Evolutionary conservation across 192 early-diverging fungal species (phyloP).

Genomic region (Chytriomyces confervae): DNA sequence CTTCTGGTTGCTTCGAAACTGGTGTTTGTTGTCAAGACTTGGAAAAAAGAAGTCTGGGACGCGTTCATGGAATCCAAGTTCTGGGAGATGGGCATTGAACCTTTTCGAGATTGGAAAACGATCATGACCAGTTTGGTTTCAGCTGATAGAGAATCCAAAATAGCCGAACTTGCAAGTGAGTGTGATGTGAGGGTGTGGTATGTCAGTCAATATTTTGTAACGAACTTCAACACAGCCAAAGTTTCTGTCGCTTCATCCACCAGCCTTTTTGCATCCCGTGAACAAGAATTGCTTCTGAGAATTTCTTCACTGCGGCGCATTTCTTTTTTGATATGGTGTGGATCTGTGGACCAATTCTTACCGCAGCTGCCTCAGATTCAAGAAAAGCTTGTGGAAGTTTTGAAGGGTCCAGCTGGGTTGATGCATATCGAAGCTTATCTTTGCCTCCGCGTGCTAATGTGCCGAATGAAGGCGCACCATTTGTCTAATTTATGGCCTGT

Average conservation of each 20-base stretch:
- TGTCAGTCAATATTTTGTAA: not conserved
- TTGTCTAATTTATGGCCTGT: slow-evolving; percentile 92
- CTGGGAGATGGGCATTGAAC: slow-evolving; percentile 65
- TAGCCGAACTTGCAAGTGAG: slow-evolving; percentile 71
- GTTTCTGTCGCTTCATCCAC: slow-evolving; percentile 74
- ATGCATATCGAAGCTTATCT: slow-evolving; percentile 86
- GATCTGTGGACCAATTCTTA: slow-evolving; percentile 76
- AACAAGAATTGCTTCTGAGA: slow-evolving; percentile 75
- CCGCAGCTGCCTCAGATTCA: slow-evolving; percentile 79
- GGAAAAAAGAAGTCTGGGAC: slow-evolving; percentile 80
- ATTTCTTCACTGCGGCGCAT: slow-evolving; percentile 75
- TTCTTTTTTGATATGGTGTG: slow-evolving; percentile 80
- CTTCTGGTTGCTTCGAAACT: slow-evolving; percentile 67
- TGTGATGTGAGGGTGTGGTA: not conserved
- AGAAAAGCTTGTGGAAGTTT: slow-evolving; percentile 86
- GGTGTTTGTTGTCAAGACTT: slow-evolving; percentile 65
- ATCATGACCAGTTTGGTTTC: slow-evolving; percentile 74
- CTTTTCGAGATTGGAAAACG: slow-evolving; percentile 66
- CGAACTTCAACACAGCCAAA: slow-evolving; percentile 38
- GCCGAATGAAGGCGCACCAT: slow-evolving; percentile 79
- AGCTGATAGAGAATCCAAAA: slow-evolving; percentile 73
- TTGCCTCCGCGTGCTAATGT: slow-evolving; percentile 80
- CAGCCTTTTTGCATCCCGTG: slow-evolving; percentile 80
- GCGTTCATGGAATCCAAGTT: slow-evolving; percentile 75
- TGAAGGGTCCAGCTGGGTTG: slow-evolving; percentile 72